Percentiles rank a stretch among this genome's conserved stretches.
These are phyloP conservation scores for Ceratobasidium sp. DNA, from an alignment of 1,284 basidiomycete genomes.

Conservation along the genomic window DNA sequence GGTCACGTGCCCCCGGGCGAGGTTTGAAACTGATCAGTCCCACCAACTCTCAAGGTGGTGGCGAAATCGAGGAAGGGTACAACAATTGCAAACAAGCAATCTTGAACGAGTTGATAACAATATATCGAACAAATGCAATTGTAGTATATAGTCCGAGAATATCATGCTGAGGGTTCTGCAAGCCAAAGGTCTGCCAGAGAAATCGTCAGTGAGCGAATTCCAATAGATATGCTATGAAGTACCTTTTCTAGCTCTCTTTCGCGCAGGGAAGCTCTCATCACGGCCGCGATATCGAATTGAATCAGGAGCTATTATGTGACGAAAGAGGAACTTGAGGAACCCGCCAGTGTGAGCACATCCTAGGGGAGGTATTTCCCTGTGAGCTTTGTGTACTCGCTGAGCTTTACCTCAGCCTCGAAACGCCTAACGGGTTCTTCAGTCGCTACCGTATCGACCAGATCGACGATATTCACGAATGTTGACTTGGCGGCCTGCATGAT, in stretches of 20 bases:
- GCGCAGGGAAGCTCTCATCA: not conserved
- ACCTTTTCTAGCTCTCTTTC: not conserved
- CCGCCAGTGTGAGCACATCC: slow-evolving; percentile 60
- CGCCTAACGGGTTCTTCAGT: slow-evolving; percentile 47
- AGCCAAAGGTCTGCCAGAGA: not conserved
- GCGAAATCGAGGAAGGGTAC: not conserved
- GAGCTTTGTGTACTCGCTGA: slow-evolving; percentile 58
- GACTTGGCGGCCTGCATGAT: slow-evolving; percentile 11
- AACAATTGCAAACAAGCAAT: not conserved
- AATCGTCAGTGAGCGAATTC: not conserved
- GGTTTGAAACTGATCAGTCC: not conserved
- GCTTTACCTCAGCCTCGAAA: slow-evolving; percentile 53
- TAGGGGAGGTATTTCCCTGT: slow-evolving; percentile 60
- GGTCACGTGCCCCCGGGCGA: slow-evolving; percentile 18
- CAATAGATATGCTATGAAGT: not conserved
- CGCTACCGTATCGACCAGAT: slow-evolving; percentile 26
- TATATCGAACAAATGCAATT: too few species aligned
- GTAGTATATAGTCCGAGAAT: too few species aligned
- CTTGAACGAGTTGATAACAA: not conserved
- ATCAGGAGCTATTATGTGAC: slow-evolving; percentile 61
- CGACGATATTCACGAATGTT: slow-evolving; percentile 31
- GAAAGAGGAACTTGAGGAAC: slow-evolving; percentile 62
- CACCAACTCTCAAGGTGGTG: not conserved
- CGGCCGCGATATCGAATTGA: not conserved
- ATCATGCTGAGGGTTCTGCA: too few species aligned